Base-by-base conservation (phyloP, 768 basidiomycete genomes). In the Lactarius evosmus region DNA sequence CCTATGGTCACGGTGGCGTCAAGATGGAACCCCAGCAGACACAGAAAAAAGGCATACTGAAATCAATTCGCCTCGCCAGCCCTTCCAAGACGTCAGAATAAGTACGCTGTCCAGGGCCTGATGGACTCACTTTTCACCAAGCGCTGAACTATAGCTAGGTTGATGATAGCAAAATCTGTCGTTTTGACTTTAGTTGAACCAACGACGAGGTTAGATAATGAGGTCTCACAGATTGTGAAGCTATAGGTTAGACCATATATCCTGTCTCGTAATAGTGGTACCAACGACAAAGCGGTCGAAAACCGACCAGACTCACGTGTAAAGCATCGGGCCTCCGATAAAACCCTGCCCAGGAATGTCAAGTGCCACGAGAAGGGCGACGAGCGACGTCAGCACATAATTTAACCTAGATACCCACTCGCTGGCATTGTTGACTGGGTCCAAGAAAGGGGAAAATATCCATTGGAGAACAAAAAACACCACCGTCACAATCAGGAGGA, bases 351-450 rank as follows among this genome's bases (percentile, higher is more conserved):
- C 82, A 25, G 85, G 83, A 60, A 87, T 75, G 69, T 85, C 74
- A 56, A 88, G 73, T 22, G 83, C 83, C 54, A 87, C 82, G n/a
- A 78, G 75, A 25, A 92, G 78, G 3, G 89, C 86, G 36, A 88
- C 79, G 25, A 79, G 72, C 33, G 89, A 80, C 11, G 89, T 88
- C 32, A 80, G 70, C 46, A 91, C 78, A 72, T 89, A 93, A 72
- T 87, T 87, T 51, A 87, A 72, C 56, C 90, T 74, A 50, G 87
- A 89, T 12, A 81, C 80, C 83, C 85, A 88, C 78, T 91, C 88
- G 72, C 84, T 86, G 1, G 87, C 86, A 73, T 91, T 91, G 72
- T 83, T 83, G 62, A 86, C 80, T 22, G 87, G 87, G 69, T 89
- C 83, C 62, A 85, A 69, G 71, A 90, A 90, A 7, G 89, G 87